These are phyloP conservation scores for Carex scoparia DNA, from an alignment of 176 grass and related monocot genomes.

Conservation along the genomic window DNA sequence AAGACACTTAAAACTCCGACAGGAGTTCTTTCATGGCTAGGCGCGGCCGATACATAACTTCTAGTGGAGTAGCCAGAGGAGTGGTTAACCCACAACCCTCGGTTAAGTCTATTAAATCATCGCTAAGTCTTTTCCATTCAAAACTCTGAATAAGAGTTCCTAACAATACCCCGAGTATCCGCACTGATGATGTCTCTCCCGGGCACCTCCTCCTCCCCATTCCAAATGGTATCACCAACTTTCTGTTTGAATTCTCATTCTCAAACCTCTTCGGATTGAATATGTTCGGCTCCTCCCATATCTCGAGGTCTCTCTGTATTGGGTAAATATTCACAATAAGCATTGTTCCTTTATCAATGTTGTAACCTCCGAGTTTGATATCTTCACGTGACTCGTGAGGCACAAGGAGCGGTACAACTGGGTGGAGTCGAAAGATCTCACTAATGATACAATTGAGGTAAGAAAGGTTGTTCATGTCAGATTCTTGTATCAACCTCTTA, in stretches of 20 bases:
- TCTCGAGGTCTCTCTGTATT: conserved; percentile 27
- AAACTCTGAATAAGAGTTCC: conserved; percentile 36
- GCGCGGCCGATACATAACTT: conserved; percentile 14
- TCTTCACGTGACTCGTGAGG: conserved; percentile 28
- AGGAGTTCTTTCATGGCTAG: not conserved
- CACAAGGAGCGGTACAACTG: not conserved
- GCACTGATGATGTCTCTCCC: conserved; percentile 22
- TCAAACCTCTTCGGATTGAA: conserved; percentile 42
- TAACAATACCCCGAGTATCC: not conserved
- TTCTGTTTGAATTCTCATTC: not conserved
- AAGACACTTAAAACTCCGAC: not conserved
- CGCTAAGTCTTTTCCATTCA: conserved; percentile 23
- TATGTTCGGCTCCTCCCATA: conserved; percentile 19
- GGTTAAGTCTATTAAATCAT: conserved; percentile 25
- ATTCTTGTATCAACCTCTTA: conserved; percentile 28
- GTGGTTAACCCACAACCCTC: conserved; percentile 1
- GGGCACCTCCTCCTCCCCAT: conserved; percentile 47
- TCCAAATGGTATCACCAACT: conserved; percentile 41
- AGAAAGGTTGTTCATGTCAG: conserved; percentile 37
- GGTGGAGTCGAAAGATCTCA: conserved; percentile 39
- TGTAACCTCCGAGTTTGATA: not conserved
- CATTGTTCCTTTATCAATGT: conserved; percentile 19
- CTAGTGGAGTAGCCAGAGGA: conserved; percentile 1
- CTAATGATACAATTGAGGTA: conserved; percentile 33
- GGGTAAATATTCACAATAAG: conserved; percentile 37